phyloP scores from a whole-genome alignment of 2,329 filamentous ascomycete species.

The Trichophyton schoenleinii region DNA sequence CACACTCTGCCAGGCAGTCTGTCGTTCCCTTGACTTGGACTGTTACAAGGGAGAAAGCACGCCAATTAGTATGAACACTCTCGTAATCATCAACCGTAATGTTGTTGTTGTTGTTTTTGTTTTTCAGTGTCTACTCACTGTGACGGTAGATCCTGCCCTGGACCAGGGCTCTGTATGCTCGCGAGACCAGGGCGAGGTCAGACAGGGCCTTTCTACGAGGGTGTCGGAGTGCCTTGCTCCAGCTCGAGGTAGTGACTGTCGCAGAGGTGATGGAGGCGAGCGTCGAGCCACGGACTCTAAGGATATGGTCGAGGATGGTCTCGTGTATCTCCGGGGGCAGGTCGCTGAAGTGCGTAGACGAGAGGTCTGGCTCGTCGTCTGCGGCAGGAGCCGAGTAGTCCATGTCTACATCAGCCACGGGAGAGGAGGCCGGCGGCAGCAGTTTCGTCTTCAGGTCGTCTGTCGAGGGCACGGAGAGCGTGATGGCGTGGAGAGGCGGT shows the following conservation, averaged over 20 bases:
- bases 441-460: background rate
- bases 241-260: constrained; percentile 3
- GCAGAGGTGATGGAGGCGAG: constrained; percentile 5
- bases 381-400: background rate
- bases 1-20: constrained; percentile 48
- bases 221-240: constrained; percentile 35
- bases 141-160: constrained; percentile 63
- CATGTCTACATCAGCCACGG: background rate
- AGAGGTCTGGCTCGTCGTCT: background rate
- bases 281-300: constrained; percentile 52
- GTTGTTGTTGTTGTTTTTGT: background rate
- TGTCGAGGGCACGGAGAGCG: background rate
- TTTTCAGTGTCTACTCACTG: constrained; percentile 24
- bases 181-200: constrained; percentile 47
- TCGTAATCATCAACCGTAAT: background rate
- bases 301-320: constrained; percentile 57
- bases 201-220: constrained; percentile 56
- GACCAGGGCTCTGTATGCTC: constrained; percentile 53
- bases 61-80: background rate
- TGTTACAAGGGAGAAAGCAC: constrained; percentile 11
- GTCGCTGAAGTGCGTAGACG: constrained; percentile 23
- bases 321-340: constrained; percentile 61
- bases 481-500: background rate
- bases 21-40: constrained; percentile 61
- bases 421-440: background rate